Percentiles rank a stretch among this genome's conserved stretches.
Evolutionary conservation across 192 early-diverging fungal genomes (phyloP).

Genomic region (Geranomyces variabilis): DNA sequence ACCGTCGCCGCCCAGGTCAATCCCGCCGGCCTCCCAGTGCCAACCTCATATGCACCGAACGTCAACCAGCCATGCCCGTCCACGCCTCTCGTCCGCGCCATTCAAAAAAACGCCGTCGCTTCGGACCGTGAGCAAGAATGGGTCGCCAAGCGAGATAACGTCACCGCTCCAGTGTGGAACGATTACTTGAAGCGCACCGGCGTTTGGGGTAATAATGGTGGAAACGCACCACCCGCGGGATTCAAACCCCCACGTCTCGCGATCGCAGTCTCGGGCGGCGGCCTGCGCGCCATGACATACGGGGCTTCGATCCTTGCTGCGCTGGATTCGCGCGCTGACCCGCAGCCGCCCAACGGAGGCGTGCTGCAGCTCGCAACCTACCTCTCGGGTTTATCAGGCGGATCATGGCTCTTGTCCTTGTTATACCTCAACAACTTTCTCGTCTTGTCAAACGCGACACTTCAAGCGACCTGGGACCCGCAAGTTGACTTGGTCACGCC

Average conservation of each 20-base stretch:
- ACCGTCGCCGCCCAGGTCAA: no score
- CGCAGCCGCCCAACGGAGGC: constrained; percentile 9
- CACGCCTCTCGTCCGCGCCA: background rate
- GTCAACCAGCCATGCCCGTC: background rate
- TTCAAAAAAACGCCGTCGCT: background rate
- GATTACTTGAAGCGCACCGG: background rate
- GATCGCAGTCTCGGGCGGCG: constrained; percentile 34
- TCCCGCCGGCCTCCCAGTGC: no score
- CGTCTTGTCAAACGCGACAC: background rate
- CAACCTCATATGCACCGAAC: no score
- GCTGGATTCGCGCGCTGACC: constrained; percentile 14
- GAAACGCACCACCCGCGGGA: background rate
- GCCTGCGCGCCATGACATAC: constrained; percentile 29
- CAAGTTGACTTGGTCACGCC: constrained; percentile 9
- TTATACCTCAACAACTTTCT: constrained; percentile 30
- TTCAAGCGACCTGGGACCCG: constrained; percentile 14
- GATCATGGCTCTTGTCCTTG: constrained; percentile 34
- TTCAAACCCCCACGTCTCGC: constrained; percentile 16
- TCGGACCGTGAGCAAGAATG: background rate
- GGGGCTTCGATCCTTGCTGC: constrained; percentile 28
- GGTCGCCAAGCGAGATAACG: background rate
- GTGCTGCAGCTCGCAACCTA: constrained; percentile 35
- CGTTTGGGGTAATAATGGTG: background rate
- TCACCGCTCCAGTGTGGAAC: background rate
- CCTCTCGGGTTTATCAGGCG: constrained; percentile 33